phyloP scores from a whole-genome alignment of 805 yeast species.

The Saccharomyces jurei region DNA sequence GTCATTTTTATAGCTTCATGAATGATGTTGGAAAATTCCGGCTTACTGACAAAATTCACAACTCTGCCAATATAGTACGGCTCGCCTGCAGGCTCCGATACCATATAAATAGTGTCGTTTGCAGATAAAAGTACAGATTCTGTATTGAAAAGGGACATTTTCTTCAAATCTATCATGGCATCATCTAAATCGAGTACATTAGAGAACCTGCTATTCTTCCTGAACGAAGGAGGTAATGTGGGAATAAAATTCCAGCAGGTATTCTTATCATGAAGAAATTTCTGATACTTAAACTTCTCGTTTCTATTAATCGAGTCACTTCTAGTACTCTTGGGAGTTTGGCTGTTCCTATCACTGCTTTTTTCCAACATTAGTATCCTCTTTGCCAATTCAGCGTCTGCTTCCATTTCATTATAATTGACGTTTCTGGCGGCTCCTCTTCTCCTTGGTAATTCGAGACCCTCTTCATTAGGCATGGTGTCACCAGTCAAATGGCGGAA shows the following conservation, averaged over 20 bases:
- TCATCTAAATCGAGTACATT: constrained; percentile 33
- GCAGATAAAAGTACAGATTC: constrained; percentile 18
- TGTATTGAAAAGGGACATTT: constrained; percentile 20
- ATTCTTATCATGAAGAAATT: constrained; percentile 18
- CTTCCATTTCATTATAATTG: constrained; percentile 24
- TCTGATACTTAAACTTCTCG: constrained; percentile 15
- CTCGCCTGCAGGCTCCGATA: constrained; percentile 89
- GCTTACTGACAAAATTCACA: constrained; percentile 52
- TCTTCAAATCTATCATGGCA: constrained; percentile 29
- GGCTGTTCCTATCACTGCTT: background rate
- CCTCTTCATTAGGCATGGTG: constrained; percentile 4
- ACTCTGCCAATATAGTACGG: constrained; percentile 86
- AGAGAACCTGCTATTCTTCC: constrained; percentile 30
- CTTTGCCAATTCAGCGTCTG: constrained; percentile 20
- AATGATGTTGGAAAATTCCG: constrained; percentile 15
- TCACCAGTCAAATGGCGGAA: background rate
- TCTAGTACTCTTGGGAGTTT: constrained; percentile 1
- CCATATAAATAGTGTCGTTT: constrained; percentile 66
- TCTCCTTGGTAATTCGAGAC: constrained; percentile 4
- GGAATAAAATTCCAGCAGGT: constrained; percentile 28
- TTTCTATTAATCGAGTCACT: background rate
- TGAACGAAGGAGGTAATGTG: constrained; percentile 24
- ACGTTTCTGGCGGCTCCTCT: constrained; percentile 18
- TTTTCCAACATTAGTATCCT: constrained; percentile 15
- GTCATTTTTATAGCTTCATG: constrained; percentile 6